These are phyloP conservation scores for Solanum piurae DNA, from an alignment of 257 asterid genomes.

Conservation along the genomic window DNA sequence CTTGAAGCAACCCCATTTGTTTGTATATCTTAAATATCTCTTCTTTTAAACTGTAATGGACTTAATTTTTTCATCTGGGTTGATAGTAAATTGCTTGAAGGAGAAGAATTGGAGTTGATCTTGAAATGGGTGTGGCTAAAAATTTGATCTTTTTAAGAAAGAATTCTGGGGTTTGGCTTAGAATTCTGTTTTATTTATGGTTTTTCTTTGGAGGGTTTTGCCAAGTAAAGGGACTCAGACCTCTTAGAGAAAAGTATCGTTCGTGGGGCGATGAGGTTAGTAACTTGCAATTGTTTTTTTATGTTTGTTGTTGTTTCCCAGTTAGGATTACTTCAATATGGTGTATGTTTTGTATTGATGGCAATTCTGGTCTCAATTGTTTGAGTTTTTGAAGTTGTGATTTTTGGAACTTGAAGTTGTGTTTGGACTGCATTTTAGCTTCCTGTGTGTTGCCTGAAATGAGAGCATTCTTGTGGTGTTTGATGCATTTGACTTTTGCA, in stretches of 20 bases:
- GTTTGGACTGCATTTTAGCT: not conserved
- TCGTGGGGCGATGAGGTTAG: conserved; percentile 98
- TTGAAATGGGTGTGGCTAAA: conserved; percentile 39
- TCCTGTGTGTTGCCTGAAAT: not conserved
- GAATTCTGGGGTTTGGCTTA: conserved; percentile 13
- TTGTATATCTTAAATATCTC: not conserved
- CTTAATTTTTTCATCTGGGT: conserved; percentile 23
- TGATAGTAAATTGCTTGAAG: conserved; percentile 16
- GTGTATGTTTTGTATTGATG: not conserved
- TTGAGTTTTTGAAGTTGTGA: not conserved
- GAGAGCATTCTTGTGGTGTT: not conserved
- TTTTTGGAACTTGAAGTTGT: not conserved
- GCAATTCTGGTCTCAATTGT: not conserved
- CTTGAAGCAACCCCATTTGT: conserved; percentile 42
- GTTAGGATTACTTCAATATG: not conserved
- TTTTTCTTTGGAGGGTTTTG: conserved; percentile 18
- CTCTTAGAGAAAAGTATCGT: conserved; percentile 66
- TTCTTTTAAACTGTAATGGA: conserved; percentile 25
- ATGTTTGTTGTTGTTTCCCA: not conserved
- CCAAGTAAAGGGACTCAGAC: conserved; percentile 66
- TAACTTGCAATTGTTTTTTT: not conserved
- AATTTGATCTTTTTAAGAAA: conserved; percentile 16
- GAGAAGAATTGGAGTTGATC: conserved; percentile 35
- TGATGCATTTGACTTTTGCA: not conserved
- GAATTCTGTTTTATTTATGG: conserved; percentile 42